phyloP scores from a whole-genome alignment of 2,329 filamentous ascomycete species.

The Ophiostoma sp. region DNA sequence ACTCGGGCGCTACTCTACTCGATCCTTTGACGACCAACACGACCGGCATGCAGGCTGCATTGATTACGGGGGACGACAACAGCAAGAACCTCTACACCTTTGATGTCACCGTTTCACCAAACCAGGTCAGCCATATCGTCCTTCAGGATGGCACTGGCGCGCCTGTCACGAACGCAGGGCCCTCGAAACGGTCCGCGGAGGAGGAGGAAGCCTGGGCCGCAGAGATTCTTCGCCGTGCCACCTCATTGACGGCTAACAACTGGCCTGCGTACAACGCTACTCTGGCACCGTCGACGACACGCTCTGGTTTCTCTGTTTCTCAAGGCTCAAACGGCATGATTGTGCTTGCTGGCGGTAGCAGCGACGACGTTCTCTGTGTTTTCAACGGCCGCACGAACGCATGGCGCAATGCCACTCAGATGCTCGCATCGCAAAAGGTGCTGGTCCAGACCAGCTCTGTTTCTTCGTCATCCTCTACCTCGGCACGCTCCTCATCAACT shows the following conservation, averaged over 20 bases:
- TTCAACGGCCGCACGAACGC: conserved; percentile 74
- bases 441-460: conserved; percentile 35
- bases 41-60: conserved; percentile 57
- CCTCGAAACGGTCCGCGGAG: conserved; percentile 24
- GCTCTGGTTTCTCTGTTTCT: conserved; percentile 72
- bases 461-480: conserved; percentile 37
- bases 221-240: conserved; percentile 30
- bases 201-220: neutral
- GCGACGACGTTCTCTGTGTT: conserved; percentile 67
- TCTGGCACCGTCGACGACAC: conserved; percentile 63
- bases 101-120: conserved; percentile 72
- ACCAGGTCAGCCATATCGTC: conserved; percentile 69
- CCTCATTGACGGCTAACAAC: conserved; percentile 55
- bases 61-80: conserved; percentile 71
- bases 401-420: conserved; percentile 71
- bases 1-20: conserved; percentile 65
- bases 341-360: conserved; percentile 73
- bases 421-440: conserved; percentile 53
- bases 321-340: conserved; percentile 65
- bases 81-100: conserved; percentile 80
- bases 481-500: conserved; percentile 34
- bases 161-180: conserved; percentile 44
- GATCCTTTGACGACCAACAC: conserved; percentile 60
- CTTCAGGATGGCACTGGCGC: conserved; percentile 63
- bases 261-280: conserved; percentile 81